phyloP scores from a whole-genome alignment of 257 asterid genomes.

The Penstemon newberryi region DNA sequence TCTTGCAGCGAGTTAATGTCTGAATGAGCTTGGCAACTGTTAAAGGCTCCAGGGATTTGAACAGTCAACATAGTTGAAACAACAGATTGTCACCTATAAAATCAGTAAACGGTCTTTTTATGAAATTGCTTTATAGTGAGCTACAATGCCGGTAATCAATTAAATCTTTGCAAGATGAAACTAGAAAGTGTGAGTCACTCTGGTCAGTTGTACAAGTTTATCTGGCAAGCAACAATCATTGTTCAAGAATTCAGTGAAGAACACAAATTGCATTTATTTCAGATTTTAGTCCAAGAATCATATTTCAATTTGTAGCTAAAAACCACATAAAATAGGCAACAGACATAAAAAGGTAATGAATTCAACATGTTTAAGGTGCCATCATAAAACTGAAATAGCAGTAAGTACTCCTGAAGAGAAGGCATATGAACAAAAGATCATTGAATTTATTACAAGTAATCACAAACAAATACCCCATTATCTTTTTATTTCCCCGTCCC shows the following conservation, averaged over 20 bases:
- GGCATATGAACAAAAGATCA: not conserved
- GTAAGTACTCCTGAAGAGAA: not conserved
- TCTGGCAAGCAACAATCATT: not conserved
- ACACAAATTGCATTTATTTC: not conserved
- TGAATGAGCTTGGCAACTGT: constrained; percentile 38
- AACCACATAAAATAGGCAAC: not conserved
- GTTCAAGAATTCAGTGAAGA: not conserved
- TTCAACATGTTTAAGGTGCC: not conserved
- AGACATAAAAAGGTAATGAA: not conserved
- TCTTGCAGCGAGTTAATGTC: constrained; percentile 52
- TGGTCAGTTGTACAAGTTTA: too few relatives aligned
- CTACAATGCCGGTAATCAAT: not conserved
- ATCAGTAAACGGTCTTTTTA: not conserved
- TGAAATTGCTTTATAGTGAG: not conserved
- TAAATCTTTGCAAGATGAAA: not conserved
- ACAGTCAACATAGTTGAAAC: constrained; percentile 54
- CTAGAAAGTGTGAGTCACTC: not conserved
- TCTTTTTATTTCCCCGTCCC: too few relatives aligned
- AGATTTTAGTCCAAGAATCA: constrained; percentile 21
- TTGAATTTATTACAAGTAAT: not conserved
- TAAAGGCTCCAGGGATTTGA: constrained; percentile 44
- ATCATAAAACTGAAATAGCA: constrained; percentile 2
- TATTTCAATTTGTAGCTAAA: not conserved
- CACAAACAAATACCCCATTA: not conserved
- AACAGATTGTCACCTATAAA: constrained; percentile 38